These are phyloP conservation scores for Jatropha multifida DNA, from an alignment of 441 rosid species.

Conservation along the genomic window DNA sequence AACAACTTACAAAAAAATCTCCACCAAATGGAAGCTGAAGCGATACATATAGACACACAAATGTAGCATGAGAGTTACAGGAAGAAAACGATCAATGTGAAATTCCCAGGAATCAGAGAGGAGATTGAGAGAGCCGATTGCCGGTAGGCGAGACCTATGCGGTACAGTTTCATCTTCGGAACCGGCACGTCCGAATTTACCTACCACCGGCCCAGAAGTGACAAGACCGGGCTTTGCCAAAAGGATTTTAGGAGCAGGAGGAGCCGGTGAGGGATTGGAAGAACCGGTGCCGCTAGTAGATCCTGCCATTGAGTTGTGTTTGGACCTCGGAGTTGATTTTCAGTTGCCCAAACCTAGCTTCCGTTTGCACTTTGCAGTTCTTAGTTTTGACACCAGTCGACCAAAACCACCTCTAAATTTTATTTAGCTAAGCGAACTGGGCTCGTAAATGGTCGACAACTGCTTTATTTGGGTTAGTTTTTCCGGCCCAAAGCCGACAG, in stretches of 20 bases:
- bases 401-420: no score
- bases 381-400: no score
- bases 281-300: conserved; percentile 31
- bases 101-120: conserved; percentile 90
- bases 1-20: neutral
- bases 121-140: conserved; percentile 65
- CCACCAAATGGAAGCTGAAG: neutral
- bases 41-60: neutral
- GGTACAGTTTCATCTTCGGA: conserved; percentile 52
- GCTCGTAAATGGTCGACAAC: no score
- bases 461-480: no score
- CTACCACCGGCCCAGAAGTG: conserved; percentile 44
- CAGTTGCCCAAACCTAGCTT: neutral
- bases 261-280: conserved; percentile 34
- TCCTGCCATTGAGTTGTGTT: conserved; percentile 35
- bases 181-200: conserved; percentile 59
- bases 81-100: conserved; percentile 78
- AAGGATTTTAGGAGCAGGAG: conserved; percentile 67
- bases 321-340: neutral
- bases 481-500: no score
- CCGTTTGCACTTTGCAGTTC: no score
- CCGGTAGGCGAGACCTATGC: conserved; percentile 63
- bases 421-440: no score
- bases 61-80: conserved; percentile 36
- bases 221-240: conserved; percentile 63